A percentile compares a stretch with the other conserved stretches of the same genome.
Conservation (phyloP, 1,284 basidiomycete genomes). For the Erythrobasidium hasegawianum region DNA sequence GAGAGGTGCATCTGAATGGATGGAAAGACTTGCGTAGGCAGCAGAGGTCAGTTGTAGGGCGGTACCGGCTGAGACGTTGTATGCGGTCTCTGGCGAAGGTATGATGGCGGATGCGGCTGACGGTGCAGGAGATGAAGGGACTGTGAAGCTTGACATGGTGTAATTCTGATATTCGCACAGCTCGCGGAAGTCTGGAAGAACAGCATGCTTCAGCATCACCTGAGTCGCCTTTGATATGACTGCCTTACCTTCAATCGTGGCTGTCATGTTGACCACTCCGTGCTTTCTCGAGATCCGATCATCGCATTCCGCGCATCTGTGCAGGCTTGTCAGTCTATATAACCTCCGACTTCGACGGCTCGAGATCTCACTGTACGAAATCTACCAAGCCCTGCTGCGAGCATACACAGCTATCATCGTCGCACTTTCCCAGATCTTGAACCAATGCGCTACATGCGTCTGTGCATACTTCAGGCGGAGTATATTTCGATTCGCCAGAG, state of each 20-base stretch:
- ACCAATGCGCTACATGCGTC: slow-evolving; percentile 1
- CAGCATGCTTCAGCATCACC: neutral
- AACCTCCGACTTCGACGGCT: neutral
- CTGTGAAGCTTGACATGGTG: slow-evolving; percentile 4
- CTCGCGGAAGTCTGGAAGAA: slow-evolving; percentile 8
- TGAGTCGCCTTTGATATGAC: neutral
- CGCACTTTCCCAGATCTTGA: neutral
- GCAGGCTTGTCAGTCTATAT: too few relatives aligned
- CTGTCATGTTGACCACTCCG: slow-evolving; percentile 3
- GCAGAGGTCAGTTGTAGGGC: slow-evolving; percentile 6
- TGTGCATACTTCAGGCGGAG: slow-evolving; percentile 6
- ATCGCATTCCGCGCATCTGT: slow-evolving; percentile 22
- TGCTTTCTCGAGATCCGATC: slow-evolving; percentile 14
- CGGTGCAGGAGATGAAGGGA: neutral
- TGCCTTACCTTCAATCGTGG: slow-evolving; percentile 3
- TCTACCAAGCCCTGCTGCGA: slow-evolving; percentile 3
- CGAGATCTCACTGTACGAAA: slow-evolving; percentile 9
- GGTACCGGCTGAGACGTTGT: neutral
- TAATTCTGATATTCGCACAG: slow-evolving; percentile 15
- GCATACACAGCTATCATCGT: slow-evolving; percentile 24
- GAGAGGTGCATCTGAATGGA: slow-evolving; percentile 5
- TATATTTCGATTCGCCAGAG: neutral
- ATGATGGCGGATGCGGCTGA: neutral
- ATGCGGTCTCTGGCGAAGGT: neutral
- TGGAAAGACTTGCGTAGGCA: slow-evolving; percentile 18